phyloP scores from a whole-genome alignment of 1,284 basidiomycete genomes.

The Cutaneotrichosporon mucoides region DNA sequence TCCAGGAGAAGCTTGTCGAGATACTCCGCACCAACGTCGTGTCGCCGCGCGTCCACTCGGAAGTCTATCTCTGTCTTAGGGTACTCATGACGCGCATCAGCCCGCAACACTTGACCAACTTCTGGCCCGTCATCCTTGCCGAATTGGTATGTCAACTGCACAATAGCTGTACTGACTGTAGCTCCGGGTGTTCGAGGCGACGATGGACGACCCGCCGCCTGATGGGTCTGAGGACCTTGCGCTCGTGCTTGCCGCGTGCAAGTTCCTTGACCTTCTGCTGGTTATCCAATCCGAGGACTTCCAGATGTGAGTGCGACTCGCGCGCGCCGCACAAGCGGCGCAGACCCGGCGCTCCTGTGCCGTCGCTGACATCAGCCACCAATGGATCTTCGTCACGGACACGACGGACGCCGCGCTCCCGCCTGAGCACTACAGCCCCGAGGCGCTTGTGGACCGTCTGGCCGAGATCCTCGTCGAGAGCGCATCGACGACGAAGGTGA shows the following conservation, averaged over 20 bases:
- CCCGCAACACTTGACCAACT: slow-evolving; percentile 84
- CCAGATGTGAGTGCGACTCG: slow-evolving; percentile 65
- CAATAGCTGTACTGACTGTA: neutral
- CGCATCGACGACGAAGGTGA: neutral
- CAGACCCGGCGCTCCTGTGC: too few species aligned
- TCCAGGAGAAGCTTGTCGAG: slow-evolving; percentile 96
- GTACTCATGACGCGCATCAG: slow-evolving; percentile 88
- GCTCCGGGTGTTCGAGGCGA: slow-evolving; percentile 56
- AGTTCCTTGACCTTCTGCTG: slow-evolving; percentile 86
- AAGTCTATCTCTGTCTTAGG: slow-evolving; percentile 87
- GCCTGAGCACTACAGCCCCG: slow-evolving; percentile 74
- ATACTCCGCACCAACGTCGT: slow-evolving; percentile 71
- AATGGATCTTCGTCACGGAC: slow-evolving; percentile 99
- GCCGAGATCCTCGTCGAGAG: slow-evolving; percentile 67
- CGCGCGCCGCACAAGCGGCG: too few species aligned
- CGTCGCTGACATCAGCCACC: slow-evolving; percentile 61
- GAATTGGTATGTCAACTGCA: slow-evolving; percentile 58
- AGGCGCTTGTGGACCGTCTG: slow-evolving; percentile 84
- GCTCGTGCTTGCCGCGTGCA: slow-evolving; percentile 81
- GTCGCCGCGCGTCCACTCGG: slow-evolving; percentile 81
- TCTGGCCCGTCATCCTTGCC: slow-evolving; percentile 94
- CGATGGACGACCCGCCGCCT: slow-evolving; percentile 51
- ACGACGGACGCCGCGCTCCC: slow-evolving; percentile 92
- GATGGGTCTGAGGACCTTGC: slow-evolving; percentile 79
- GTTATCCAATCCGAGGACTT: slow-evolving; percentile 95